Conservation (phyloP, 1,284 basidiomycete genomes). For the Stereum hirsutum region DNA sequence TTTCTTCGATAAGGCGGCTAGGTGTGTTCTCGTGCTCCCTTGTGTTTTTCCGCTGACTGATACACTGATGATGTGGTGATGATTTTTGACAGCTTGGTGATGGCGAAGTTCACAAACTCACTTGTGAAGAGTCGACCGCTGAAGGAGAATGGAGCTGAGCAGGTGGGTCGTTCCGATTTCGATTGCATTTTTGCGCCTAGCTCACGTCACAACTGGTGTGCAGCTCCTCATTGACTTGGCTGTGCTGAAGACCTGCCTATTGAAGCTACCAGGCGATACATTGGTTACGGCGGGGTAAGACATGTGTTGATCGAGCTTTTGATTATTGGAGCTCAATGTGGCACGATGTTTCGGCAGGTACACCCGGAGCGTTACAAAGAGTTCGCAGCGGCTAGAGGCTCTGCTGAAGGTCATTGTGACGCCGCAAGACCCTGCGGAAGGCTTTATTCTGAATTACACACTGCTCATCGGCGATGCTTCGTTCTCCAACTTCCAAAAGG, state of each 20-base stretch:
- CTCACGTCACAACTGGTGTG: conserved; percentile 8
- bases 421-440: conserved; percentile 86
- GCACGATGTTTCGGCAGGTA: conserved; percentile 56
- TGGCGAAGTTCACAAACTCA: conserved; percentile 80
- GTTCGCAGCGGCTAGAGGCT: conserved; percentile 76
- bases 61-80: conserved; percentile 4
- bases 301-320: conserved; percentile 1
- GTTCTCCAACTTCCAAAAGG: conserved; percentile 97
- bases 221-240: conserved; percentile 92
- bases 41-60: not conserved
- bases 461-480: conserved; percentile 87
- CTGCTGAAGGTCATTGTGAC: conserved; percentile 92
- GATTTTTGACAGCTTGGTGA: conserved; percentile 61
- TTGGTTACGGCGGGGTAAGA: conserved; percentile 46
- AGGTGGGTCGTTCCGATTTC: conserved; percentile 37
- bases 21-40: conserved; percentile 33
- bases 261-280: conserved; percentile 75
- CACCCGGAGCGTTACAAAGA: conserved; percentile 72
- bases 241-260: conserved; percentile 71
- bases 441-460: conserved; percentile 91
- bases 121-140: conserved; percentile 85
- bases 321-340: conserved; percentile 7
- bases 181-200: conserved; percentile 1
- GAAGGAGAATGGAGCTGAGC: conserved; percentile 87
- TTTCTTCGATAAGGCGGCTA: conserved; percentile 85